Conservation (phyloP, 2,329 filamentous ascomycete genomes). For the Hawksworthiomyces lignivorus region DNA sequence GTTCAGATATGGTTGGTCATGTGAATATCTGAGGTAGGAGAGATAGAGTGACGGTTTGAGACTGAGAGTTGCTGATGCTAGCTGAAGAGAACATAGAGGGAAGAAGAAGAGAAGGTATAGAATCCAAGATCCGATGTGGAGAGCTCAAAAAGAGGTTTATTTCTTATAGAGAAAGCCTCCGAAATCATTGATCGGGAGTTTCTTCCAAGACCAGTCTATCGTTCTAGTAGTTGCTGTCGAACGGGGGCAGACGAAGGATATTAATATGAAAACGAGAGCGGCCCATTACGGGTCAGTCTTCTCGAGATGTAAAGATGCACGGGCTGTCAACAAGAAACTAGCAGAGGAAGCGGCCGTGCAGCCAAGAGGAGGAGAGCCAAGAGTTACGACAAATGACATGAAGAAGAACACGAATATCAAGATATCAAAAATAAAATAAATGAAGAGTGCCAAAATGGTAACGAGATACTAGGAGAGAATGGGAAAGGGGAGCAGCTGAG, state of each 20-base stretch:
- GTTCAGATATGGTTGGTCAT: not conserved
- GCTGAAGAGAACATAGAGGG: slow-evolving; percentile 10
- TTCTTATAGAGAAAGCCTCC: too few species aligned
- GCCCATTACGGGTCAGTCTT: slow-evolving; percentile 21
- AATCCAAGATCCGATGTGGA: too few species aligned
- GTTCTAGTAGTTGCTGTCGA: too few species aligned
- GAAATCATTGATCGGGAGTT: too few species aligned
- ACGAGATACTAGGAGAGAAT: not conserved
- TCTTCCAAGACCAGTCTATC: too few species aligned
- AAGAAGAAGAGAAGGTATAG: slow-evolving; percentile 9
- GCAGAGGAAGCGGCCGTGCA: slow-evolving; percentile 14
- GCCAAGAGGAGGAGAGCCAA: slow-evolving; percentile 11
- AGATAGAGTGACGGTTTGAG: too few species aligned
- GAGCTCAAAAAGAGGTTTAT: too few species aligned
- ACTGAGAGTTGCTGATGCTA: not conserved
- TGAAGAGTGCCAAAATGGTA: slow-evolving; percentile 3
- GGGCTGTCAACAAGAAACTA: not conserved
- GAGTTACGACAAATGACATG: not conserved
- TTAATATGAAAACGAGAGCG: slow-evolving; percentile 30
- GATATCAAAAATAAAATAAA: slow-evolving; percentile 1
- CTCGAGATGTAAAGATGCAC: slow-evolving; percentile 23
- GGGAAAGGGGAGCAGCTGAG: slow-evolving; percentile 10
- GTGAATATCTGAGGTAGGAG: too few species aligned
- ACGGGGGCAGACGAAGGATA: slow-evolving; percentile 29
- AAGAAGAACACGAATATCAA: not conserved